Base-by-base conservation (phyloP, 1,139 yeast species). In the Hyphopichia khmerensis region DNA sequence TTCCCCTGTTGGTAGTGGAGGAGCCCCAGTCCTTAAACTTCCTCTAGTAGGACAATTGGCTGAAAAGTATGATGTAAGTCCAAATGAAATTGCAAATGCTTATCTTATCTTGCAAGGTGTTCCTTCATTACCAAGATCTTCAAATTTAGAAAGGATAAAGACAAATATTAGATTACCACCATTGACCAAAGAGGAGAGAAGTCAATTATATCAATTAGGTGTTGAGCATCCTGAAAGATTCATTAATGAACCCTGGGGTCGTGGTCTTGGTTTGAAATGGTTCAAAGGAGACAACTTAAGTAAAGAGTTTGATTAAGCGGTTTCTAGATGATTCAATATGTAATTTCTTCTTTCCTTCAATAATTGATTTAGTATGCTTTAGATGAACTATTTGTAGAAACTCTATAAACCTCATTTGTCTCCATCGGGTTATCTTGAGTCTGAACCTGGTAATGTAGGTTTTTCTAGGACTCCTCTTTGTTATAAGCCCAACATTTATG, bases 121-220 rank as follows among this genome's bases (percentile, higher is more conserved):
- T 46, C 49, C 54, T 10, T 50, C 57, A 0, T 47, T 69, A 31
- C 72, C 74, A 15, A 60, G 75, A 44, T 65, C 72, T 1, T 62
- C 73, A 3, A 69, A 69, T 41, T 57, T 67, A 39, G 67, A 64
- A 17, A 60, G 75, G 51, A 68, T 69, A 41, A 64, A 55, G 45
- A 53, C 56, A 1, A 66, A 54, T 36, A 48, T 59, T 5, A 52
- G 58, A 38, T 59, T 74, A 40, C 77, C 77, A 2, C 64, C 65
- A 11, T 58, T 79, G 40, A 59, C 75, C 1, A 48, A 59, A 21
- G 75, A 73, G 15, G 85, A 80, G 27, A 51, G 79, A 36, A 52
- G 54, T 0, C 50, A 51, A 9, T 59, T 80, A 45, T 75, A 75
- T 47, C 48, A 69, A 26, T 46, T 72, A 40, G 85, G 85, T 7